A percentile compares a stretch with the other conserved stretches of the same genome.
Conservation (phyloP, 257 asterid genomes). For the Echium plantagineum region DNA sequence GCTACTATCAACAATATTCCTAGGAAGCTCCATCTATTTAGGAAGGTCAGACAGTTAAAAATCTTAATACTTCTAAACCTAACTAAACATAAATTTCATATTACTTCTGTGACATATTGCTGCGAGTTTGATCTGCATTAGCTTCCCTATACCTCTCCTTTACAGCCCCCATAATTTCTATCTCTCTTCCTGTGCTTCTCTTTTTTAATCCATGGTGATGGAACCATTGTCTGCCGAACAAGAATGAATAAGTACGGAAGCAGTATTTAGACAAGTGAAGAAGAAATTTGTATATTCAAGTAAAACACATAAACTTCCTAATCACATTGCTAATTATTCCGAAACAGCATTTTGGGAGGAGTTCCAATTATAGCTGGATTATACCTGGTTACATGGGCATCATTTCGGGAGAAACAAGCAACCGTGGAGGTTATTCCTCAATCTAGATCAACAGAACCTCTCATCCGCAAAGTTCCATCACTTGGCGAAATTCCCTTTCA, state of each 20-base stretch:
- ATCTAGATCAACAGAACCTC: slow-evolving; percentile 38
- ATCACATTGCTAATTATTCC: neutral
- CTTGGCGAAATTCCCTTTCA: slow-evolving; percentile 40
- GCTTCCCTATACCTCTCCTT: no score
- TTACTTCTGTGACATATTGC: neutral
- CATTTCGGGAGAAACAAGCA: slow-evolving; percentile 43
- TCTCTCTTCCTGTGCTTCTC: no score
- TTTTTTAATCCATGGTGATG: no score
- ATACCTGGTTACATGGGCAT: slow-evolving; percentile 91
- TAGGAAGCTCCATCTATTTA: slow-evolving; percentile 85
- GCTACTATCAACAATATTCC: slow-evolving; percentile 68
- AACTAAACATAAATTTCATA: neutral
- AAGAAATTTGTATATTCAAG: no score
- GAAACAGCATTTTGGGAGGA: slow-evolving; percentile 78
- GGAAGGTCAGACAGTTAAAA: slow-evolving; percentile 51
- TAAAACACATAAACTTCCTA: neutral
- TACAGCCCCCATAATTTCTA: no score
- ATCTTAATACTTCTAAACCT: neutral
- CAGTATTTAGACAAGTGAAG: no score
- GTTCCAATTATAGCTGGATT: slow-evolving; percentile 71
- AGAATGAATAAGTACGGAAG: no score
- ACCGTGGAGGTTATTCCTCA: slow-evolving; percentile 20
- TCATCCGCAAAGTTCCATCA: slow-evolving; percentile 28
- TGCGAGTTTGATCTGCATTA: no score
- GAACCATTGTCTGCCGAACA: no score